A percentile compares a stretch with the other conserved stretches of the same genome.
These are phyloP conservation scores for Ganoderma multipileum DNA, from an alignment of 1,284 basidiomycete genomes.

Conservation along the genomic window DNA sequence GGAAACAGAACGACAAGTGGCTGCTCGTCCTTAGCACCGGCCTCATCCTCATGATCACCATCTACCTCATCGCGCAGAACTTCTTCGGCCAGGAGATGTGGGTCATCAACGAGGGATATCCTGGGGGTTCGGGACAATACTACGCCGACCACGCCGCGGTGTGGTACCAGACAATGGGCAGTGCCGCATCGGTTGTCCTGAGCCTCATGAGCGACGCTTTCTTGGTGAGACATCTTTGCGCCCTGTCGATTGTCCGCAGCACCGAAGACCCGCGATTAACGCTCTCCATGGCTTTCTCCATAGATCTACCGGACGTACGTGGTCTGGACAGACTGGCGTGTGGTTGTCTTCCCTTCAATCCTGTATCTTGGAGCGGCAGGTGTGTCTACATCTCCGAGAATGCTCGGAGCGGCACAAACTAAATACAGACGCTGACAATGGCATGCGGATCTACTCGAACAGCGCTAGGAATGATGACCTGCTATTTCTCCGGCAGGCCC, in stretches of 20 bases:
- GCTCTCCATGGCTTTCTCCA: neutral
- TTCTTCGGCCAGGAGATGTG: conserved; percentile 32
- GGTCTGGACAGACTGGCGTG: conserved; percentile 19
- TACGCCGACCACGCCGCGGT: conserved; percentile 20
- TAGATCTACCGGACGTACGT: conserved; percentile 25
- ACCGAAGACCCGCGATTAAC: neutral
- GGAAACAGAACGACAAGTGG: neutral
- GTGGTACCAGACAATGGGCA: conserved; percentile 27
- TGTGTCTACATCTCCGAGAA: neutral
- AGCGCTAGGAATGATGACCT: conserved; percentile 19
- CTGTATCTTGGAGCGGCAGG: conserved; percentile 17
- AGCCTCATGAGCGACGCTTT: conserved; percentile 22
- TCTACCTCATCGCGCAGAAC: conserved; percentile 23
- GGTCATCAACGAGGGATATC: conserved; percentile 25
- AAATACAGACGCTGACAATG: neutral
- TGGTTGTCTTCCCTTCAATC: conserved; percentile 13
- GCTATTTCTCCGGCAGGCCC: conserved; percentile 14
- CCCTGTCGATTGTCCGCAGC: neutral
- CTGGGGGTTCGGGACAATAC: conserved; percentile 24
- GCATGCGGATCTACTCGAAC: neutral
- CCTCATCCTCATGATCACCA: conserved; percentile 25
- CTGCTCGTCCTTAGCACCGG: conserved; percentile 25
- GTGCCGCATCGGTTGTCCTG: conserved; percentile 6
- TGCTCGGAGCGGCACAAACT: neutral
- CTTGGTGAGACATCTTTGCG: conserved; percentile 11